Evolutionary conservation across 345 rosid genomes (phyloP), one percentile per base, ranked within the genome.

Genomic region (Salix caprea): DNA sequence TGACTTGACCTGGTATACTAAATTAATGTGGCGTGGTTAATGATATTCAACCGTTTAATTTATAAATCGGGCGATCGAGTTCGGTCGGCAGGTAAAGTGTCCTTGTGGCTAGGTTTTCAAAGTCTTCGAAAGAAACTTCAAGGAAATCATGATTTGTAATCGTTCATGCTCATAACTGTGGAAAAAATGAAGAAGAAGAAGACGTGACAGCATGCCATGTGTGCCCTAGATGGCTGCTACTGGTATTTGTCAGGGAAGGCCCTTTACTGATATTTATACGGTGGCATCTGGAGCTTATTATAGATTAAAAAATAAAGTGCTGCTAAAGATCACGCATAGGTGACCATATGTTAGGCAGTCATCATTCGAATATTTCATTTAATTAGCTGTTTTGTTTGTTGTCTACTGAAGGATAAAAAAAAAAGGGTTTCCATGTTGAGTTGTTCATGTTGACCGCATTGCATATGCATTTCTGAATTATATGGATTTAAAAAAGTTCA

Each of bases 111-210:
- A 15, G 39, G 36, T 52, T 58, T 58, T n/a, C 13, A 58, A 58
- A 58, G 64, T 58, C 64, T 23, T 19, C 3, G 58, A 52, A 52
- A 52, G 58, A 52, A 52, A 52, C n/a, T 52, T 52, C 58, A 52
- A 52, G n/a, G 8, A 52, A 52, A 52, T 6, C n/a, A 52, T 50
- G 58, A 19, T 52, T 6, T 18, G 19, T 52, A 19, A 50, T 18
- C n/a, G 21, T 50, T 5, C 56, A 16, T 18, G 19, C 18, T 50
- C 1, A 2, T 18, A 5, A 19, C 7, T 0, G 7, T 52, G 58
- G 9, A 4, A 2, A 52, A 19, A 0, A 18, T 2, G n/a, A n/a
- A 19, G 0, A 18, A 21, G 9, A n/a, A 19, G n/a, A 18, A n/a
- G 58, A 52, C 23, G 23, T 19, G 23, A 52, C 58, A 52, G 7